Conservation (phyloP, 108 stramenopile genomes). For the Discostella pseudostelligera region DNA sequence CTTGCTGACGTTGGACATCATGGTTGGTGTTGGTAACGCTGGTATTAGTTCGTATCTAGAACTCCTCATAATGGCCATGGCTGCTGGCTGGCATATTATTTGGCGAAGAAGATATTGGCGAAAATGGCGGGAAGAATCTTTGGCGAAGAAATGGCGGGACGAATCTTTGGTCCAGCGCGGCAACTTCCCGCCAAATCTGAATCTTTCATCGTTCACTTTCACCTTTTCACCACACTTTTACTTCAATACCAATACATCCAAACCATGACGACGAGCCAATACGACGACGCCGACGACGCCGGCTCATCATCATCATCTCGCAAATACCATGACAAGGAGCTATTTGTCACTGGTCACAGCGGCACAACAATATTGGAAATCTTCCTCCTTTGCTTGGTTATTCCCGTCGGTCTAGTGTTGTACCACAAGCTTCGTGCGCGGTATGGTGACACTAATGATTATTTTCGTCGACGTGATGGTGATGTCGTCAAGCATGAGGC, state of each 20-base stretch:
- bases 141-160: no score
- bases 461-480: background rate
- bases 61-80: no score
- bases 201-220: no score
- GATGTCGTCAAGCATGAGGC: background rate
- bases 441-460: background rate
- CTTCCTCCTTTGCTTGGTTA: conserved; percentile 58
- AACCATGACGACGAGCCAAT: background rate
- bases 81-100: no score
- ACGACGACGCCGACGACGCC: background rate
- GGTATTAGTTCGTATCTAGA: no score
- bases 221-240: no score
- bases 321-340: conserved; percentile 71
- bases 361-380: conserved; percentile 71
- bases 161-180: no score
- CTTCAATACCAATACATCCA: no score
- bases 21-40: no score
- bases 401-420: conserved; percentile 60
- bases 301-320: conserved; percentile 1
- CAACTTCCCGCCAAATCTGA: no score
- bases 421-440: conserved; percentile 11
- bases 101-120: no score
- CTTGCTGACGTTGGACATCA: background rate
- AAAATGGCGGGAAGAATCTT: no score
- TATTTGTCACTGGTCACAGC: conserved; percentile 79